Evolutionary conservation across 2,329 filamentous ascomycete species (phyloP).

Genomic region (Colletotrichum aenigma): DNA sequence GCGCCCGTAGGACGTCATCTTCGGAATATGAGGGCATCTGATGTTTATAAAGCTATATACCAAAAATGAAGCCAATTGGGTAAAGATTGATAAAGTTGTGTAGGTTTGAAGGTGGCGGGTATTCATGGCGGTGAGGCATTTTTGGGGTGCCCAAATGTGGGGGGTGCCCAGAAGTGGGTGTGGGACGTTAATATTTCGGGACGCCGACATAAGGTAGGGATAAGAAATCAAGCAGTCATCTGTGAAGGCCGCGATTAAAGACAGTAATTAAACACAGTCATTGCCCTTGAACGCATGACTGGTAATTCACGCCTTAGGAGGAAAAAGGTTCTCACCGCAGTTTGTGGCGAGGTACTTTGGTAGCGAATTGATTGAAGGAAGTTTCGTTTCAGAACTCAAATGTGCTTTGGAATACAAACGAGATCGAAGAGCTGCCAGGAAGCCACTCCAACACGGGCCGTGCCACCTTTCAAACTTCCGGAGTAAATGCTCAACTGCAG

Average conservation of each 20-base stretch:
- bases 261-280: too few relatives aligned
- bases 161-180: too few relatives aligned
- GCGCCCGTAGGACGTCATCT: too few relatives aligned
- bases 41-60: too few relatives aligned
- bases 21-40: too few relatives aligned
- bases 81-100: too few relatives aligned
- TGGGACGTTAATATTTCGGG: too few relatives aligned
- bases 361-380: background rate
- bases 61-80: too few relatives aligned
- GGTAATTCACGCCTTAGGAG: background rate
- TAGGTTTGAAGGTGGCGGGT: too few relatives aligned
- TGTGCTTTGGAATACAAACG: background rate
- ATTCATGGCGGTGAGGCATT: too few relatives aligned
- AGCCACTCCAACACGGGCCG: background rate
- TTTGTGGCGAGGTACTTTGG: background rate
- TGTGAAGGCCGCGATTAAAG: background rate
- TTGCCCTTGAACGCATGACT: background rate
- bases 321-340: background rate
- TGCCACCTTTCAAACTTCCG: accelerated
- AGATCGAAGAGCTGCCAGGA: background rate
- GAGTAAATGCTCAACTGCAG: background rate
- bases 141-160: too few relatives aligned
- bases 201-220: background rate
- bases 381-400: accelerated
- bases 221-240: accelerated